Evolutionary conservation across 176 grass and related monocot genomes (phyloP).

Genomic region (Thinopyrum elongatum): DNA sequence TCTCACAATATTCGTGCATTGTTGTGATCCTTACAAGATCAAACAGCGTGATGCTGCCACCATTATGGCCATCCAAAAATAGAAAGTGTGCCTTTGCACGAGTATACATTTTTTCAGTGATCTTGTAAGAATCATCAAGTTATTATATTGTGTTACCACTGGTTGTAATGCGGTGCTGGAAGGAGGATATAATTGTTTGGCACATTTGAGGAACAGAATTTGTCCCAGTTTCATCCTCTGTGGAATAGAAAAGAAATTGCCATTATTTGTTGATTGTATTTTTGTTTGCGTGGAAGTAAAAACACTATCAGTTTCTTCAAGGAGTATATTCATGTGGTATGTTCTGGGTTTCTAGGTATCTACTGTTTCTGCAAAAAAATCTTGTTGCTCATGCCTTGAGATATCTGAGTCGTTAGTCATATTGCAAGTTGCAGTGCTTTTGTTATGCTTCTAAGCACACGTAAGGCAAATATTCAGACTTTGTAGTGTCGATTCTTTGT

Average conservation of each 20-base stretch:
- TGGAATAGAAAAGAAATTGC: not conserved
- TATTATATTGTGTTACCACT: slow-evolving; percentile 17
- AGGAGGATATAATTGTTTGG: not conserved
- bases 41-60: slow-evolving; percentile 33
- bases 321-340: not conserved
- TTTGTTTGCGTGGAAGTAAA: slow-evolving; percentile 10
- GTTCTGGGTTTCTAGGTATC: not conserved
- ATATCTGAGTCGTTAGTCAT: not conserved
- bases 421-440: not conserved
- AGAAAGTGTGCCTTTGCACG: slow-evolving; percentile 24
- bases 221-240: slow-evolving; percentile 1
- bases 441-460: not conserved
- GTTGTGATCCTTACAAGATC: slow-evolving; percentile 27
- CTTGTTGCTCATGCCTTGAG: not conserved
- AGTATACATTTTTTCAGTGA: slow-evolving; percentile 20
- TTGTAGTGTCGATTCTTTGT: not conserved
- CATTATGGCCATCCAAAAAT: slow-evolving; percentile 51
- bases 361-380: not conserved
- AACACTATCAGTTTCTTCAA: not conserved
- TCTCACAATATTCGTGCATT: slow-evolving; percentile 23
- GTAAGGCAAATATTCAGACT: not conserved
- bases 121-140: slow-evolving; percentile 26
- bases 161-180: slow-evolving; percentile 7
- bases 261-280: not conserved
- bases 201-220: slow-evolving; percentile 13